A percentile compares a stretch with the other conserved stretches of the same genome.
These are phyloP conservation scores for Tieghemiomyces parasiticus DNA, from an alignment of 192 early-diverging fungal genomes.

Conservation along the genomic window DNA sequence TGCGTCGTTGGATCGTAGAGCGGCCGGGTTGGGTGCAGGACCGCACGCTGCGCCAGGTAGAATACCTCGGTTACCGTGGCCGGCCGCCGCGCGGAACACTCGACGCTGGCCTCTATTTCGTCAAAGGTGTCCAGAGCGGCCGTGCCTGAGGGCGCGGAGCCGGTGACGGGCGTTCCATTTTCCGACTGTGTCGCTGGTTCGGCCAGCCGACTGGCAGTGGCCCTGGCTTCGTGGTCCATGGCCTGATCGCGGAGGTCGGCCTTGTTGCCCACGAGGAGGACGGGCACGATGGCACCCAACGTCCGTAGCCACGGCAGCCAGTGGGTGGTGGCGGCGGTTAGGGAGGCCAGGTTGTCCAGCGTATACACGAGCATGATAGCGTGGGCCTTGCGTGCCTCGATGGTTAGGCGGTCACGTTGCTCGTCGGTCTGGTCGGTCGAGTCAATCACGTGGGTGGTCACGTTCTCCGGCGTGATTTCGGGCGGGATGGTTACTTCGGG, in stretches of 20 bases:
- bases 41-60: conserved; percentile 99
- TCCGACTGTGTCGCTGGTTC: too few species aligned
- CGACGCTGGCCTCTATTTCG: conserved; percentile 98
- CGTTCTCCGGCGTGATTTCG: conserved; percentile 91
- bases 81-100: conserved; percentile 92
- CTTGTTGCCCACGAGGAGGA: conserved; percentile 89
- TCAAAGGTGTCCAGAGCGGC: conserved; percentile 14
- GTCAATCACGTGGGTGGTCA: conserved; percentile 95
- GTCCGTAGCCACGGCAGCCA: conserved; percentile 91
- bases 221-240: too few species aligned
- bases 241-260: conserved; percentile 80
- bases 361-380: conserved; percentile 98
- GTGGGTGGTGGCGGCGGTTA: conserved; percentile 66
- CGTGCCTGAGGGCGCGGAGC: neutral
- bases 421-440: conserved; percentile 77
- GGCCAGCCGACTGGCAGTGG: too few species aligned
- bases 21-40: conserved; percentile 91
- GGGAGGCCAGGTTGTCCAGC: conserved; percentile 69
- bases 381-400: conserved; percentile 92
- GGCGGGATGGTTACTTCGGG: conserved; percentile 99
- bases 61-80: conserved; percentile 98
- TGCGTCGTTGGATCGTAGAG: conserved; percentile 93
- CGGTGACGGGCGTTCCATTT: conserved; percentile 7
- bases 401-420: conserved; percentile 74
- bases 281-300: conserved; percentile 87